Evolutionary conservation across 352 stramenopile genomes (phyloP), one percentile per base, ranked within the genome.

Genomic region (Phytophthora ramorum): DNA sequence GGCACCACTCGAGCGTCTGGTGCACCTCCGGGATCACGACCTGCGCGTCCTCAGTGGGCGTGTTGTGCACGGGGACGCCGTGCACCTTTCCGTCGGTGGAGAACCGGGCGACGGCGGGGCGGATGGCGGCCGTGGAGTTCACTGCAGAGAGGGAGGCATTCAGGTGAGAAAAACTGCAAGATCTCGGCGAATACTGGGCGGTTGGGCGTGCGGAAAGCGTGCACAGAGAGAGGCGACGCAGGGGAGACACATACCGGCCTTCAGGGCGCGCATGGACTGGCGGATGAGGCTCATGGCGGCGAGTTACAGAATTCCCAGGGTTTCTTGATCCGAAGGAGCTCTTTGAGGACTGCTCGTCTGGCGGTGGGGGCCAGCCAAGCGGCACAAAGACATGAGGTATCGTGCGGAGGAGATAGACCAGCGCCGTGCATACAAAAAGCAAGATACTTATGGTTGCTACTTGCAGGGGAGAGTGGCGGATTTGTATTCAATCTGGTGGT

Each of bases 1-100:
- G 73, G 66, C 89, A 82, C 87, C 87, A 97, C 75, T 97, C 89
- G 17, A 97, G 76, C 46, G 86, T 92, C 71, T 90, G 77, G 73
- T 90, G 74, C 44, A 93, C 67, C 63, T 93, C 87, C 32, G 89
- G 87, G 49, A 96, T 82, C 62, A 96, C 87, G 28, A 96, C 84
- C 40, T 94, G 82, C 28, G 76, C 58, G 73, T 95, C 86, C 47
- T 90, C 70, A 12, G 71, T 80, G 56, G 76, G 63, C 56, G 71
- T 73, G 35, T 85, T 73, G 19, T 74, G 50, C 12, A 67, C 30
- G 35, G 83, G 70, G 7, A 78, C 65, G 17, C 70, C 70, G 46
- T 78, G 47, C 38, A 78, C 70, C 48, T 66, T 73, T 30, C 64
- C 69, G 38, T 76, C 83, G 19, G 82, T 76, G 58, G 79, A 90